Evolutionary conservation across 192 early-diverging fungal genomes (phyloP).

Genomic region (Coemansia sp.): DNA sequence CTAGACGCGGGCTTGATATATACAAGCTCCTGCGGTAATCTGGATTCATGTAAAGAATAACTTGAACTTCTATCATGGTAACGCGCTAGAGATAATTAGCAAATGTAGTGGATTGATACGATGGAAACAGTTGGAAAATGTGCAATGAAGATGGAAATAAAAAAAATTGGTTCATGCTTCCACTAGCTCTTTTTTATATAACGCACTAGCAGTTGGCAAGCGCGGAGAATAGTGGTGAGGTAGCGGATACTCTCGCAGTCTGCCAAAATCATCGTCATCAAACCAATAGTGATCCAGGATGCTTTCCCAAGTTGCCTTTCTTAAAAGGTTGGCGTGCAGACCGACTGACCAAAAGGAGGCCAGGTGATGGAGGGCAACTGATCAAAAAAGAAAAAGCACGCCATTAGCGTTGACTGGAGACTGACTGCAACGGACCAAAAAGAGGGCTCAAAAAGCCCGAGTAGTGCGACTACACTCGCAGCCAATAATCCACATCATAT

Average conservation of each 20-base stretch:
- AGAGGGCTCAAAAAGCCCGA: background rate
- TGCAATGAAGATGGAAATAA: background rate
- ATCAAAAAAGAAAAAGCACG: background rate
- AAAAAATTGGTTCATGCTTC: too few species aligned
- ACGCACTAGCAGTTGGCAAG: background rate
- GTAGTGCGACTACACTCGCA: background rate
- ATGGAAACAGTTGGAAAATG: background rate
- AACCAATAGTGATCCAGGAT: background rate
- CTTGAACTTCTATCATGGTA: background rate
- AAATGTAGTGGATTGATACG: background rate
- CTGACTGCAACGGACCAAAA: background rate
- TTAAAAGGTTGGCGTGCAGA: background rate
- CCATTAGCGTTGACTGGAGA: background rate
- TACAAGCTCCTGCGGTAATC: background rate
- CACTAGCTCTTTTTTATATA: background rate
- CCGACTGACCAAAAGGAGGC: background rate
- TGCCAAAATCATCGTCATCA: background rate
- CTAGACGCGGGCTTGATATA: background rate
- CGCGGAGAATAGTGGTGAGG: background rate
- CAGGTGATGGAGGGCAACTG: background rate
- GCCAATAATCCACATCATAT: too few species aligned
- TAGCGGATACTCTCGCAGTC: background rate
- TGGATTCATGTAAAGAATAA: conserved; percentile 5
- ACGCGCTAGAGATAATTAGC: background rate
- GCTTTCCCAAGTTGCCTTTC: background rate